Evolutionary conservation across 2,329 filamentous ascomycete genomes (phyloP).

Genomic region (Periconia macrospinosa): DNA sequence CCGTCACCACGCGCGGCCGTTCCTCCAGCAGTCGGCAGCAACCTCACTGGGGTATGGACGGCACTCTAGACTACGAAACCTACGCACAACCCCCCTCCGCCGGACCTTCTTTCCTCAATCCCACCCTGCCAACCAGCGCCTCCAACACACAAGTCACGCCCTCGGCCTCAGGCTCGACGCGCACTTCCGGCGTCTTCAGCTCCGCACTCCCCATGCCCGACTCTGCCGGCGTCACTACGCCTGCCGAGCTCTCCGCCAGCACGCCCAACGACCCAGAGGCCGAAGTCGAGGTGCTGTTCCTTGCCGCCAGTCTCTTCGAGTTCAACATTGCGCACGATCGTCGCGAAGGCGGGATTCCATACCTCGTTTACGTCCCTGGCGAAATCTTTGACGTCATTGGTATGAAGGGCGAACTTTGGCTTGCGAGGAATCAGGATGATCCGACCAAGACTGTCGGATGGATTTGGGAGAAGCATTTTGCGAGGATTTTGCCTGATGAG

Average conservation of each 20-base stretch:
- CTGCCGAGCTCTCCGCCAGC: constrained; percentile 24
- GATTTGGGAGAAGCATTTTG: constrained; percentile 99
- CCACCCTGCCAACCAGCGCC: constrained; percentile 21
- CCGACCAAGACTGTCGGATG: constrained; percentile 77
- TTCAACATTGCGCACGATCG: constrained; percentile 95
- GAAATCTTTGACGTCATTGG: constrained; percentile 77
- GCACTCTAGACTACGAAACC: constrained; percentile 25
- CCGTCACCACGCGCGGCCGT: constrained; percentile 24
- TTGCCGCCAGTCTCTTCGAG: constrained; percentile 92
- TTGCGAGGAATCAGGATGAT: constrained; percentile 97
- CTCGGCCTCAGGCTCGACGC: constrained; percentile 39
- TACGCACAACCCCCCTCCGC: constrained; percentile 12
- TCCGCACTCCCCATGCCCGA: constrained; percentile 84
- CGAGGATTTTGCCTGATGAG: constrained; percentile 43
- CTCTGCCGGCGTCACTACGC: constrained; percentile 11
- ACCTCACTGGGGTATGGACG: constrained; percentile 19
- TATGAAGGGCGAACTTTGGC: constrained; percentile 96
- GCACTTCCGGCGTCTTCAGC: constrained; percentile 79
- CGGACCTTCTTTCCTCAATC: constrained; percentile 30
- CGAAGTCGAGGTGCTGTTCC: constrained; percentile 77
- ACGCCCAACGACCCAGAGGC: constrained; percentile 52
- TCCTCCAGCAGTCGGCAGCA: constrained; percentile 5
- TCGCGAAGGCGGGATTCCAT: constrained; percentile 91
- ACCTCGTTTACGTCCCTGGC: constrained; percentile 91
- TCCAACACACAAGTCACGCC: constrained; percentile 17